Percentiles rank a stretch among this genome's conserved stretches.
Evolutionary conservation across 305 asterid species (phyloP).

Genomic region (Andrographis paniculata): DNA sequence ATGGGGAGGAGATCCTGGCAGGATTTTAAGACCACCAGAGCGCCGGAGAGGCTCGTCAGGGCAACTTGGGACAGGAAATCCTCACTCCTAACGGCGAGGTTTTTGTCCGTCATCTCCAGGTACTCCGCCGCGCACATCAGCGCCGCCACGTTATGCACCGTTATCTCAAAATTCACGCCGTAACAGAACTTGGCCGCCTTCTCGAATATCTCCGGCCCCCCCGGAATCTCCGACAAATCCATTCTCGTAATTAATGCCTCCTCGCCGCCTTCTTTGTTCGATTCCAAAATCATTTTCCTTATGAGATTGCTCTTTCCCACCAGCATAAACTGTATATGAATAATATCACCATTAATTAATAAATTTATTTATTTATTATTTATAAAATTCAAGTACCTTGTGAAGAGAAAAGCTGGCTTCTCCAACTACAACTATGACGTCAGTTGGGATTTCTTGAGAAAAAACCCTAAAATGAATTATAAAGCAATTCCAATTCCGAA

Average conservation of each 20-base stretch:
- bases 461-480: conserved; percentile 45
- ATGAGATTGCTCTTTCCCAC: conserved; percentile 88
- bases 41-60: conserved; percentile 72
- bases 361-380: too few relatives aligned
- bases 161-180: conserved; percentile 94
- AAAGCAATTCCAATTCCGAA: not conserved
- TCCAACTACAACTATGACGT: conserved; percentile 69
- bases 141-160: conserved; percentile 87
- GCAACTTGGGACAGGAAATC: conserved; percentile 83
- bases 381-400: conserved; percentile 39
- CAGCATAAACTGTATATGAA: conserved; percentile 89
- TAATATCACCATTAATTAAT: too few relatives aligned
- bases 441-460: conserved; percentile 84
- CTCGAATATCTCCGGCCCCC: conserved; percentile 85
- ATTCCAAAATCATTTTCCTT: conserved; percentile 60
- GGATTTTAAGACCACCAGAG: conserved; percentile 70
- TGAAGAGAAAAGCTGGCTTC: conserved; percentile 79
- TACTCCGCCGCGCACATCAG: conserved; percentile 86
- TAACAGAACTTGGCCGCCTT: conserved; percentile 91
- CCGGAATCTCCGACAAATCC: conserved; percentile 68
- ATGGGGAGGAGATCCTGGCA: conserved; percentile 85
- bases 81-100: conserved; percentile 74
- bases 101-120: conserved; percentile 79
- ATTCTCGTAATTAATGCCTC: conserved; percentile 57
- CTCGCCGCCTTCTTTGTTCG: too few relatives aligned